Percentiles rank a stretch among this genome's conserved stretches.
These are phyloP conservation scores for Centrapalus pauciflorus DNA, from an alignment of 129 eudicot species.

Conservation along the genomic window DNA sequence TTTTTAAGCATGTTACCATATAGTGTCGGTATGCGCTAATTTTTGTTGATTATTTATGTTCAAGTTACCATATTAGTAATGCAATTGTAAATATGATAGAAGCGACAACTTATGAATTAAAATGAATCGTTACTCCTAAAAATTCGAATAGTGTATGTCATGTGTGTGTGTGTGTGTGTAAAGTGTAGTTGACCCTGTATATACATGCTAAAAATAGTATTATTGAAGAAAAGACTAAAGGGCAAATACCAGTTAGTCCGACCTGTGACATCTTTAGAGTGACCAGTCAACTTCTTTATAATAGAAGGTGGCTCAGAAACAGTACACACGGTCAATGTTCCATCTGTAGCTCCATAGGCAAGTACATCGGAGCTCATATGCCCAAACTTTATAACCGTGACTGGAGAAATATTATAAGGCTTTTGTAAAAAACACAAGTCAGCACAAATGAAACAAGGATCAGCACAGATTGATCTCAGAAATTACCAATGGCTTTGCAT, in stretches of 20 bases:
- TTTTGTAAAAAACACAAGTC: no score
- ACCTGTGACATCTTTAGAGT: slow-evolving; percentile 99
- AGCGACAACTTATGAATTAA: background rate
- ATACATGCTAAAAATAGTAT: background rate
- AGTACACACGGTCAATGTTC: slow-evolving; percentile 75
- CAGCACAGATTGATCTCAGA: background rate
- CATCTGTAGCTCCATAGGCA: slow-evolving; percentile 98
- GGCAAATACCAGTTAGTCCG: slow-evolving; percentile 68
- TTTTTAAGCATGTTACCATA: no score
- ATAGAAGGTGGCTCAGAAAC: slow-evolving; percentile 72
- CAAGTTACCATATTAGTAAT: no score
- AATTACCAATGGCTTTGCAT: slow-evolving; percentile 91
- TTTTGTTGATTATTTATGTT: no score
- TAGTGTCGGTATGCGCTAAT: no score
- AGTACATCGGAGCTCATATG: slow-evolving; percentile 95
- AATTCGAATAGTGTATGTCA: background rate
- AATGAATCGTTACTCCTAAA: background rate
- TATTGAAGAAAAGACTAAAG: slow-evolving; percentile 37
- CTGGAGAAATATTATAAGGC: no score
- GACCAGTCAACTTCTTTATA: slow-evolving; percentile 73
- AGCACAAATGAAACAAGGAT: background rate
- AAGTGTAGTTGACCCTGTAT: background rate
- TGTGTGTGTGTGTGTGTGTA: background rate
- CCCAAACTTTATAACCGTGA: slow-evolving; percentile 93
- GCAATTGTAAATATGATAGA: background rate